Evolutionary conservation across 805 yeast genomes (phyloP).

Genomic region (Blastobotrys mokoenaii): DNA sequence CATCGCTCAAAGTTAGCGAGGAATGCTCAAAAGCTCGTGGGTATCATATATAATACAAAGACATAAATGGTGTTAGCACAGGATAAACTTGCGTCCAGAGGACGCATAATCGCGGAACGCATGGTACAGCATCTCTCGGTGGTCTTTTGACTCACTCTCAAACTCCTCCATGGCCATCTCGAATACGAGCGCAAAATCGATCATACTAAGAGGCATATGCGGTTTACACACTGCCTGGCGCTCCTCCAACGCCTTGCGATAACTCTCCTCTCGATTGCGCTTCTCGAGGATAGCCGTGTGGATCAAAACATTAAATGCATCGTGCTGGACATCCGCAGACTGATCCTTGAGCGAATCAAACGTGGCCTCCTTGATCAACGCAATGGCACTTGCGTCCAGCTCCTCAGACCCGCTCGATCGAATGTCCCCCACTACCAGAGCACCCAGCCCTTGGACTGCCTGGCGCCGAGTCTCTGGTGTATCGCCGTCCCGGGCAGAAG

Average conservation of each 20-base stretch:
- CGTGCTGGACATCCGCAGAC: not conserved
- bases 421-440: too few relatives aligned
- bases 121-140: not conserved
- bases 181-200: not conserved
- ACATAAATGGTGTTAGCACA: not conserved
- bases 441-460: too few relatives aligned
- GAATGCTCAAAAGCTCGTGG: too few relatives aligned
- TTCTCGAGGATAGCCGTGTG: not conserved
- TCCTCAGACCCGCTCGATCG: too few relatives aligned
- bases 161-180: not conserved
- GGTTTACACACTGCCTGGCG: not conserved
- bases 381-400: too few relatives aligned
- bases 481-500: too few relatives aligned
- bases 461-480: too few relatives aligned
- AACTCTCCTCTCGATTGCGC: not conserved
- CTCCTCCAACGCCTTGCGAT: not conserved
- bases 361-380: not conserved
- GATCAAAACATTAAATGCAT: not conserved
- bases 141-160: not conserved
- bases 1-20: too few relatives aligned
- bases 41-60: too few relatives aligned
- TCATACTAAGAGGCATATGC: not conserved
- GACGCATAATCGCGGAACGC: not conserved
- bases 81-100: not conserved
- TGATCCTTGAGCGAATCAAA: not conserved